Conservation (phyloP, 1,284 basidiomycete genomes). For the Puccinia polysora region DNA sequence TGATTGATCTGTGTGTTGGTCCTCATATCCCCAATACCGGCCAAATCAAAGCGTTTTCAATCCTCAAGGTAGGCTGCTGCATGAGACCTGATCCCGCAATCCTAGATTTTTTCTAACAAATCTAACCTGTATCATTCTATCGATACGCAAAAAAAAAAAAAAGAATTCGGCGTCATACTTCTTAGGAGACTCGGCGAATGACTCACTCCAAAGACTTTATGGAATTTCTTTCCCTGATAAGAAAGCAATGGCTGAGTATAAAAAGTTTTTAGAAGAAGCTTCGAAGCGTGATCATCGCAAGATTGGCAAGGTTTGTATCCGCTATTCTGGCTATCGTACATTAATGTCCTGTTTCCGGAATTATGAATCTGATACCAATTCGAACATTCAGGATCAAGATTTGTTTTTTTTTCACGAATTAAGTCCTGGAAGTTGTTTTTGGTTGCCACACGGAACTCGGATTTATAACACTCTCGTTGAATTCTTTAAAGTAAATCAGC, state of each 20-base stretch:
- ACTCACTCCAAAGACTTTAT: constrained; percentile 93
- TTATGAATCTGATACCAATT: not conserved
- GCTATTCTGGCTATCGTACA: not conserved
- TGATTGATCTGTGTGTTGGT: constrained; percentile 95
- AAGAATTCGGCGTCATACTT: constrained; percentile 98
- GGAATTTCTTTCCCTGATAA: constrained; percentile 99
- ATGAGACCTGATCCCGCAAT: not conserved
- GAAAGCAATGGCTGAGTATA: constrained; percentile 92
- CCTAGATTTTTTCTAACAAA: constrained; percentile 9
- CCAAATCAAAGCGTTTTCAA: constrained; percentile 91
- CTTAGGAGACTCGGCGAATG: constrained; percentile 88
- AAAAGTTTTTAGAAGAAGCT: constrained; percentile 90
- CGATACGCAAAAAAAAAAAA: not conserved
- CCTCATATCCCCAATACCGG: constrained; percentile 98
- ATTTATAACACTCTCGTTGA: constrained; percentile 94
- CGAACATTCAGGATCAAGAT: constrained; percentile 74
- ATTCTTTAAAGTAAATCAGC: constrained; percentile 70
- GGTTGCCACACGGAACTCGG: constrained; percentile 90
- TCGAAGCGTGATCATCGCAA: constrained; percentile 95
- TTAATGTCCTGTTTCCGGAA: constrained; percentile 20
- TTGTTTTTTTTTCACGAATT: constrained; percentile 98
- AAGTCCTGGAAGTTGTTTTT: constrained; percentile 92
- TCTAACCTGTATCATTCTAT: constrained; percentile 30
- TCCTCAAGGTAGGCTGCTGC: constrained; percentile 68
- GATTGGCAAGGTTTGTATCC: constrained; percentile 68